Evolutionary conservation across 306 rosid species (phyloP).

Genomic region (Acmispon strigosus): DNA sequence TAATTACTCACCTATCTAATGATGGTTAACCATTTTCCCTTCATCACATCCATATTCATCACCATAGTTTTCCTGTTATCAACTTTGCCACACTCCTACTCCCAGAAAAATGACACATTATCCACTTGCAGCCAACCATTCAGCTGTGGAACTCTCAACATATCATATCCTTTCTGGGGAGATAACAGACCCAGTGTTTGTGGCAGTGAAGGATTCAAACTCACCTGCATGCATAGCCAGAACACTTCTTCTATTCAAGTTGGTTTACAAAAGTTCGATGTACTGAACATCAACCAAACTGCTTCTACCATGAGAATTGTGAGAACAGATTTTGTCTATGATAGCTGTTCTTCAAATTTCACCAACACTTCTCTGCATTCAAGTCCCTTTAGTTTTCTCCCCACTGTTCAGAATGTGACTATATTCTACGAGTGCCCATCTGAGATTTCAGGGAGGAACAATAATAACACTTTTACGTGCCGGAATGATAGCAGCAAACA

Average conservation of each 20-base stretch:
- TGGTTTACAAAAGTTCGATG: constrained; percentile 16
- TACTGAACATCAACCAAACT: constrained; percentile 20
- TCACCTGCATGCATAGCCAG: constrained; percentile 15
- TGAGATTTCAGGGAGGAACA: not conserved
- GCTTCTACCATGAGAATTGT: constrained; percentile 20
- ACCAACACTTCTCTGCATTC: constrained; percentile 24
- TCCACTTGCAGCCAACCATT: constrained; percentile 24
- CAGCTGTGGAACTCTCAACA: constrained; percentile 26
- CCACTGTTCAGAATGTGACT: constrained; percentile 22
- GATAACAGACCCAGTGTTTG: constrained; percentile 15
- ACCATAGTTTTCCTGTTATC: constrained; percentile 1
- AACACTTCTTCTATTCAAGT: constrained; percentile 21
- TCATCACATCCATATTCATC: not conserved
- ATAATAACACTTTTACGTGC: constrained; percentile 20
- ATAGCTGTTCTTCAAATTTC: constrained; percentile 24
- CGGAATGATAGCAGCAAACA: not conserved
- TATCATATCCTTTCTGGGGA: constrained; percentile 34
- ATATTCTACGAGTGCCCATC: constrained; percentile 27
- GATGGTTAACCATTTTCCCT: constrained; percentile 2
- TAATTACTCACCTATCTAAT: not conserved
- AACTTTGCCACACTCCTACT: constrained; percentile 21
- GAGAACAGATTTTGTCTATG: constrained; percentile 23
- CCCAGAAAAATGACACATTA: constrained; percentile 10
- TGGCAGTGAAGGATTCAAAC: constrained; percentile 19
- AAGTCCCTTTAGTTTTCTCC: constrained; percentile 17